Evolutionary conservation across 257 asterid genomes (phyloP), one percentile per base, ranked within the genome.

Genomic region (Echites panduratus): DNA sequence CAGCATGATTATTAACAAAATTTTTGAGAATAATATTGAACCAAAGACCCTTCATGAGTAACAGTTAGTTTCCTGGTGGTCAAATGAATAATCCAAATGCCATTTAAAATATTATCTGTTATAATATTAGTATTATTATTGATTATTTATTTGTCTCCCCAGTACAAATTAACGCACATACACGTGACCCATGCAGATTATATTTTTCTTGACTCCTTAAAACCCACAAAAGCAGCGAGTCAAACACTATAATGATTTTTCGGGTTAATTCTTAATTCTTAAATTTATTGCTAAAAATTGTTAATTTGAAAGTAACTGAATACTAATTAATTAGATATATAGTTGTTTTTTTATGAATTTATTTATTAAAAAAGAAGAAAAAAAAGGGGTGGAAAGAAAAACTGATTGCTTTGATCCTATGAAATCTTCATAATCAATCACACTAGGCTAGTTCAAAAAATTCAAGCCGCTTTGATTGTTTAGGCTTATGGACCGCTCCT

Each of bases 401-500:
- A 7, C 8, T 3, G 4, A 17, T 1, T 1, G 2, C 1, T 5
- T 12, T 29, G 66, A 11, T 54, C 29, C 43, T 59, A 0, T 29
- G 4, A 4, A 26, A 59, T 59, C 43, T 24, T 57, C 41, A 32
- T n/a, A 4, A 17, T 57, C 64, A 24, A 57, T 57, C 38, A 32
- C 50, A 13, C 38, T 57, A n/a, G 29, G 29, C 45, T 4, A 41
- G 45, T 41, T 41, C 45, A 41, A 68, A 62, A 72, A 17, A 9
- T 72, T 32, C 19, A 57, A 58, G 68, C 74, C 54, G 19, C 70
- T 70, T 22, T 32, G 58, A 61, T 44, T 70, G 52, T 61, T 70
- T 76, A 53, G 76, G 61, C n/a, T 71, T 41, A 2, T 53, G 72
- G 72, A 50, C 72, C 44, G 43, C 72, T 16, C n/a, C 71, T 14